Conservation (phyloP, 495 filamentous ascomycete genomes). For the Echria macrotheca region DNA sequence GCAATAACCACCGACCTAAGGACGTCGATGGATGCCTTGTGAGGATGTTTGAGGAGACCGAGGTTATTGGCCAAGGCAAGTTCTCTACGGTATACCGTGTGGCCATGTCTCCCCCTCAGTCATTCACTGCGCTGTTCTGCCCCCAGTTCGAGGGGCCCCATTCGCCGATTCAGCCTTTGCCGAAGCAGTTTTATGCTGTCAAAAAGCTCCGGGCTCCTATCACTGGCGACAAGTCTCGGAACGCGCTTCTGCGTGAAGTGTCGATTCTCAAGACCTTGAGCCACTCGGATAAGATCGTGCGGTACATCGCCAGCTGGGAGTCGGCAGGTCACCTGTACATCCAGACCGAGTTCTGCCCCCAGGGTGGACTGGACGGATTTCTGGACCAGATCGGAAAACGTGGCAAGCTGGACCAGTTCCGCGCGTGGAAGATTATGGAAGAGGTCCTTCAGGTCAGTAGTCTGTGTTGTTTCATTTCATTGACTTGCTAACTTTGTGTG, state of each 20-base stretch:
- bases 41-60: slow-evolving; percentile 68
- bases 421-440: slow-evolving; percentile 94
- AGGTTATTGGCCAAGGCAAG: slow-evolving; percentile 76
- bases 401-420: slow-evolving; percentile 88
- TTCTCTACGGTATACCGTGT: slow-evolving; percentile 92
- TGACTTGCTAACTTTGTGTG: slow-evolving; percentile 32
- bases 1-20: slow-evolving; percentile 48
- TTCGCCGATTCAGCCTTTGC: slow-evolving; percentile 37
- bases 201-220: slow-evolving; percentile 86
- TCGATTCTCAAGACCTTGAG: slow-evolving; percentile 64
- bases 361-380: slow-evolving; percentile 82
- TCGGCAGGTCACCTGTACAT: slow-evolving; percentile 77
- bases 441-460: slow-evolving; percentile 74
- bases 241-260: slow-evolving; percentile 75
- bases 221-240: slow-evolving; percentile 65
- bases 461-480: slow-evolving; percentile 12
- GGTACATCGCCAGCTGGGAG: slow-evolving; percentile 82
- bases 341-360: slow-evolving; percentile 92
- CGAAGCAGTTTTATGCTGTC: slow-evolving; percentile 69
- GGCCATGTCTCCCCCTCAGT: slow-evolving; percentile 28
- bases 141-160: too few relatives aligned
- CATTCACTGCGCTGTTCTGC: slow-evolving; percentile 22
- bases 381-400: slow-evolving; percentile 70
- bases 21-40: slow-evolving; percentile 68
- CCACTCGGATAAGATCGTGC: slow-evolving; percentile 74